Percentiles rank a stretch among this genome's conserved stretches.
These are phyloP conservation scores for Leucosporidium scottii DNA, from an alignment of 768 basidiomycete species.

Conservation along the genomic window DNA sequence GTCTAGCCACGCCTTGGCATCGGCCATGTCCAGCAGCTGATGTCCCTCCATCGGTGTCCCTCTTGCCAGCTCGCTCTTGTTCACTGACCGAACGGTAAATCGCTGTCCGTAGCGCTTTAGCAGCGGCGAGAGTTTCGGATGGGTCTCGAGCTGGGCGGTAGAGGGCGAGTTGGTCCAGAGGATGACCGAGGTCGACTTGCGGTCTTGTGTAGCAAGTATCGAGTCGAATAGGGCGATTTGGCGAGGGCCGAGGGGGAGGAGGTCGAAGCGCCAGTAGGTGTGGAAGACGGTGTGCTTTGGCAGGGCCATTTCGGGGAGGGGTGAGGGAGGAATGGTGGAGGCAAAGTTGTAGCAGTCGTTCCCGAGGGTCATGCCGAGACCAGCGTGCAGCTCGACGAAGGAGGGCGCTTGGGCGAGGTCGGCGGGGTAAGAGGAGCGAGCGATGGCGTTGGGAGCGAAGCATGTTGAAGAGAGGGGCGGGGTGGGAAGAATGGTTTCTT, in stretches of 20 bases:
- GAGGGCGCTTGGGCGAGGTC: constrained; percentile 61
- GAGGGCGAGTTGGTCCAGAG: constrained; percentile 90
- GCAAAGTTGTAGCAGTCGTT: constrained; percentile 92
- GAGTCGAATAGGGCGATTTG: constrained; percentile 89
- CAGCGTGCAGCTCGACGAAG: constrained; percentile 67
- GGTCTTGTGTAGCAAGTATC: constrained; percentile 85
- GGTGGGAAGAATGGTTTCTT: constrained; percentile 60
- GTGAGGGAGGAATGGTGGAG: constrained; percentile 57
- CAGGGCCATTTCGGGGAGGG: constrained; percentile 29
- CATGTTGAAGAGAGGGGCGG: constrained; percentile 61
- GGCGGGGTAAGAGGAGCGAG: constrained; percentile 50
- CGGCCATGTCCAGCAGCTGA: constrained; percentile 54
- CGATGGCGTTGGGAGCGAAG: constrained; percentile 58
- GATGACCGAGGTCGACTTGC: constrained; percentile 57
- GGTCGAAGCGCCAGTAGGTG: constrained; percentile 89
- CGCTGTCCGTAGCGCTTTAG: constrained; percentile 18
- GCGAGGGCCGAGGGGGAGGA: constrained; percentile 67
- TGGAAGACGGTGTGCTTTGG: constrained; percentile 59
- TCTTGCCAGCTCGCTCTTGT: constrained; percentile 59
- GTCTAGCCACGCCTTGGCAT: constrained; percentile 85
- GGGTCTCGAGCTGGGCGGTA: constrained; percentile 42
- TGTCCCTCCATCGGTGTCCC: constrained; percentile 73
- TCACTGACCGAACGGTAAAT: constrained; percentile 63
- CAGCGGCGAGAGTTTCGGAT: constrained; percentile 12
- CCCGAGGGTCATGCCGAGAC: constrained; percentile 66